These are phyloP conservation scores for Moniliophthora roreri DNA, from an alignment of 1,284 basidiomycete species.

Conservation along the genomic window DNA sequence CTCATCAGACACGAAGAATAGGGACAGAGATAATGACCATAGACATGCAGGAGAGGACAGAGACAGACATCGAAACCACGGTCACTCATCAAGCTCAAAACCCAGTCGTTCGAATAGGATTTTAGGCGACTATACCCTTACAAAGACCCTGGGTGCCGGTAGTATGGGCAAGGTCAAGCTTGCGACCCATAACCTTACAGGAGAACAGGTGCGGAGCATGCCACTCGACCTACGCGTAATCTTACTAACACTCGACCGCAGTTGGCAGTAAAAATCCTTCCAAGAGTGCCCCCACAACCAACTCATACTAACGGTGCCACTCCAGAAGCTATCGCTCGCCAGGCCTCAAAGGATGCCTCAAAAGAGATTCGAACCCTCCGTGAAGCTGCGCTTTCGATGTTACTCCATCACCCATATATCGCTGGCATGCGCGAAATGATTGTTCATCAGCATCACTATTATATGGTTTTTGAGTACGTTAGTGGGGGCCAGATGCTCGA, in stretches of 20 bases:
- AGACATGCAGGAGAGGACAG: slow-evolving; percentile 11
- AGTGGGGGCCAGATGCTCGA: slow-evolving; percentile 99
- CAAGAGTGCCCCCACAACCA: slow-evolving; percentile 67
- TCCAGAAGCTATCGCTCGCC: slow-evolving; percentile 65
- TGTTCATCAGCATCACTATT: slow-evolving; percentile 94
- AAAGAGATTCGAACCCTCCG: slow-evolving; percentile 96
- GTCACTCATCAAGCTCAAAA: slow-evolving; percentile 23
- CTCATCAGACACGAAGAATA: slow-evolving; percentile 24
- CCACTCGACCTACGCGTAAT: slow-evolving; percentile 9
- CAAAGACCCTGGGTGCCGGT: slow-evolving; percentile 96
- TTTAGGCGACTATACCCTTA: slow-evolving; percentile 93
- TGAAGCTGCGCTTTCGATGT: slow-evolving; percentile 91
- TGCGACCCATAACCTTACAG: slow-evolving; percentile 85
- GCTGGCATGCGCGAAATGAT: slow-evolving; percentile 99
- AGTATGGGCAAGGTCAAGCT: slow-evolving; percentile 99
- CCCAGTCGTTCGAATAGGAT: slow-evolving; percentile 54
- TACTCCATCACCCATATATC: slow-evolving; percentile 97
- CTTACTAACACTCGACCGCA: slow-evolving; percentile 29
- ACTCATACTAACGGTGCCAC: slow-evolving; percentile 45
- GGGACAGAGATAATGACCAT: slow-evolving; percentile 8
- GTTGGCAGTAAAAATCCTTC: slow-evolving; percentile 98
- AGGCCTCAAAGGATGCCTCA: slow-evolving; percentile 87
- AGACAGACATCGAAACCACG: slow-evolving; percentile 18
- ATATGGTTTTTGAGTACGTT: slow-evolving; percentile 99
- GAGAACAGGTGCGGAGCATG: slow-evolving; percentile 79